Percentiles rank a stretch among this genome's conserved stretches.
Conservation (phyloP, 345 rosid genomes). For the Citrus inodora region DNA sequence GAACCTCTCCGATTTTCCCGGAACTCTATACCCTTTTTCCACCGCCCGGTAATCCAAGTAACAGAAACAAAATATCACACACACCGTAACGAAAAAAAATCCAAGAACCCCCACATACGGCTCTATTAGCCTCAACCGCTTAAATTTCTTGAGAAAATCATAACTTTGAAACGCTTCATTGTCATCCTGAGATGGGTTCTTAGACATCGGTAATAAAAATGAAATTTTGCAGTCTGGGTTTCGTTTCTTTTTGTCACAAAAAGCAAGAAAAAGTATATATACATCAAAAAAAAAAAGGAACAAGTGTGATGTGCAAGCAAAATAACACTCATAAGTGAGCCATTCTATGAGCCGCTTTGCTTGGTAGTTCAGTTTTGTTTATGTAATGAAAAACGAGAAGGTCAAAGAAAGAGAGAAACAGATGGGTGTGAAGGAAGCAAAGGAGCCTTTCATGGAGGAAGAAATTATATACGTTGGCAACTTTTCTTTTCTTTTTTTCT, state of each 20-base stretch:
- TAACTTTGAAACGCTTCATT: constrained; percentile 35
- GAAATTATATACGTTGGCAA: constrained; percentile 6
- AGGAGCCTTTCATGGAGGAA: constrained; percentile 41
- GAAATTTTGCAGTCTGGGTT: constrained; percentile 25
- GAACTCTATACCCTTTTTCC: constrained; percentile 40
- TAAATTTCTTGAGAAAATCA: constrained; percentile 52
- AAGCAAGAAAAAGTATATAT: neutral
- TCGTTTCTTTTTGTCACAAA: constrained; percentile 2
- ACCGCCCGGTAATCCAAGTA: constrained; percentile 63
- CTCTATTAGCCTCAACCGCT: constrained; percentile 60
- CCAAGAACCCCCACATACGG: constrained; percentile 68
- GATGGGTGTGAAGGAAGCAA: constrained; percentile 35
- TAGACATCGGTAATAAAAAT: constrained; percentile 40
- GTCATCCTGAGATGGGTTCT: constrained; percentile 38
- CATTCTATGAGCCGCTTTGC: constrained; percentile 32
- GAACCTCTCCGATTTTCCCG: constrained; percentile 55
- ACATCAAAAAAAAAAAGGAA: neutral
- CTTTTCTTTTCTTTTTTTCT: neutral
- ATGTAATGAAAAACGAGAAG: constrained; percentile 7
- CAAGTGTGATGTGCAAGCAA: constrained; percentile 24
- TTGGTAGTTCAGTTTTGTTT: constrained; percentile 40
- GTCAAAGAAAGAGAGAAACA: neutral
- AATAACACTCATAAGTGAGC: constrained; percentile 16
- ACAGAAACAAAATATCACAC: constrained; percentile 58
- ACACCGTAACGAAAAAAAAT: constrained; percentile 55